Base-by-base conservation (phyloP, 306 rosid genomes). In the Alnus rubra region DNA sequence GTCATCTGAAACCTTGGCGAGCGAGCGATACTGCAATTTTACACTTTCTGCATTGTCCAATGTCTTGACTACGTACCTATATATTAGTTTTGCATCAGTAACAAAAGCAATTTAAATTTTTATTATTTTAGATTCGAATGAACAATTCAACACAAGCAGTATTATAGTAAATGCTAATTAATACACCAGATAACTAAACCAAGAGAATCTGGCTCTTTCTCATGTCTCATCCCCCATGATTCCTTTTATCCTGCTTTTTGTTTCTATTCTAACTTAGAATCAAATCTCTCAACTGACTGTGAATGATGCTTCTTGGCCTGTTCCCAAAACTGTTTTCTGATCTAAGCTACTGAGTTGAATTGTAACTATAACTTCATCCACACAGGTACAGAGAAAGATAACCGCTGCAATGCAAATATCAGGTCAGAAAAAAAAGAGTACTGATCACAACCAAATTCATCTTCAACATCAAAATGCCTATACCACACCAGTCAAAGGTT, bases 1-100 rank as follows among this genome's bases (percentile, higher is more conserved):
- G 73, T 88, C 94, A 35, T 89, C 88, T 6, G 85, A 76, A 81
- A 90, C 96, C 83, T 88, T 96, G 5, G 98, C 92, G 35, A 96
- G 97, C 19, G 99, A 96, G 23, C 99, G 97, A 84, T 93, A 93
- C 88, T 96, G 99, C 88, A 96, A 87, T 80, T 96, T 96, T 31
- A 96, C 99, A 76, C 99, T 96, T 90, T 96, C 99, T 42, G 99
- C 99, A 55, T 91, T 96, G 92, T 96, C 99, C 90, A 93, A 68
- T 53, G 99, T 96, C 92, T 96, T 96, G 74, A 96, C 99, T 76
- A 96, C 99, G 83, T 91, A 96, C 99, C 99, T 96, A 84, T 23
- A 54, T 8, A 77, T 18, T 5, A 73, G 73, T 77, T 75, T 62
- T 48, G 64, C 31, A 72, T 78, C 64, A 85, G 74, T 23, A 67